phyloP scores from a whole-genome alignment of 352 stramenopile genomes.

The Phytophthora sp. region DNA sequence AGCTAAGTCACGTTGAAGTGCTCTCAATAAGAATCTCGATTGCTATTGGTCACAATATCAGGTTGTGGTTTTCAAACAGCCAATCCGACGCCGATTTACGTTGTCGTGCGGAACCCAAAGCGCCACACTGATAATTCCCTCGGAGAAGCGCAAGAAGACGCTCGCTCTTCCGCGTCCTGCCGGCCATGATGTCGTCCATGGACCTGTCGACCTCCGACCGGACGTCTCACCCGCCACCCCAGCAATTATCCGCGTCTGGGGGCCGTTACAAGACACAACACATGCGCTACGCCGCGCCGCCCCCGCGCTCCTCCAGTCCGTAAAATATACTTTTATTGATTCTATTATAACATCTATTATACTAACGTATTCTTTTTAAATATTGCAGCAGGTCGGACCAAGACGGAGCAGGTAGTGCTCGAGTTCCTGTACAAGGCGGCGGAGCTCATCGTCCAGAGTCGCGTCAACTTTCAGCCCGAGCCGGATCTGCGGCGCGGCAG shows the following conservation, averaged over 20 bases:
- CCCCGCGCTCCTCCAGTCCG: slow-evolving; percentile 20
- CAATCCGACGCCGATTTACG: too few species aligned
- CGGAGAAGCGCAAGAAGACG: slow-evolving; percentile 10
- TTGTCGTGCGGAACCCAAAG: too few species aligned
- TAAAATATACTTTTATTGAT: slow-evolving; percentile 5
- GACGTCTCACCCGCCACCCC: neutral
- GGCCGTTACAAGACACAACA: slow-evolving; percentile 16
- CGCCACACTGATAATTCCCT: slow-evolving; percentile 30
- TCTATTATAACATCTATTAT: neutral
- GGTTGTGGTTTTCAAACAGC: too few species aligned
- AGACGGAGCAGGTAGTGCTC: slow-evolving; percentile 86
- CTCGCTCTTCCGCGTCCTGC: neutral
- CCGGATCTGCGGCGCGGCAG: slow-evolving; percentile 45
- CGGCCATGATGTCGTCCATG: slow-evolving; percentile 34
- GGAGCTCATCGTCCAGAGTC: slow-evolving; percentile 84
- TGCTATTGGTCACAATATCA: too few species aligned
- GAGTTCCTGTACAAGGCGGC: slow-evolving; percentile 87
- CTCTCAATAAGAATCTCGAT: too few species aligned
- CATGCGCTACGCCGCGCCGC: slow-evolving; percentile 21
- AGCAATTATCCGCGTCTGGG: slow-evolving; percentile 11
- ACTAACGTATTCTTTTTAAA: slow-evolving; percentile 5
- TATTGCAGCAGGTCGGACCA: slow-evolving; percentile 58
- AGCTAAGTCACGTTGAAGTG: too few species aligned
- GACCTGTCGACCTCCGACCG: slow-evolving; percentile 5
- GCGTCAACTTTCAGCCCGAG: slow-evolving; percentile 71